phyloP scores from a whole-genome alignment of 345 rosid genomes.

The Clarkia xantiana region DNA sequence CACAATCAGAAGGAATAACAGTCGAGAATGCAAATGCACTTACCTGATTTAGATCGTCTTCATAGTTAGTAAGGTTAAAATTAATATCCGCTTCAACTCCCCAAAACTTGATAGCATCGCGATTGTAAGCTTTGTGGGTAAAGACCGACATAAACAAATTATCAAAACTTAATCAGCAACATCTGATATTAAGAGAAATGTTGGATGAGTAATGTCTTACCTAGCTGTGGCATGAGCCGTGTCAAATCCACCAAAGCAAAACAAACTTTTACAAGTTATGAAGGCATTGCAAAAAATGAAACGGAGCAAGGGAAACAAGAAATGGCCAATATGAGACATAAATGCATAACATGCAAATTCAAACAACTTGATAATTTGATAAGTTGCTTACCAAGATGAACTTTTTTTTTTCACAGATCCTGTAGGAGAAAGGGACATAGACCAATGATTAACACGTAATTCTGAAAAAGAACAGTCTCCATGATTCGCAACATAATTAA shows the following conservation, averaged over 20 bases:
- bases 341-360: not conserved
- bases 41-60: conserved; percentile 78
- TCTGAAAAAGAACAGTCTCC: not conserved
- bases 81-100: no score
- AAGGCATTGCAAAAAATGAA: not conserved
- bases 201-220: conserved; percentile 15
- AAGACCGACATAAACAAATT: not conserved
- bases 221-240: conserved; percentile 97
- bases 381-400: conserved; percentile 59
- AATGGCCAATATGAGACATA: no score
- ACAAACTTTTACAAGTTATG: conserved; percentile 1
- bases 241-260: conserved; percentile 74
- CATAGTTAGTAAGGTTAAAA: conserved; percentile 63
- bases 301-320: conserved; percentile 2
- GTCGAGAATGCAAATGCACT: not conserved
- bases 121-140: conserved; percentile 69
- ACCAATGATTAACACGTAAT: not conserved
- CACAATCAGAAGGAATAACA: no score
- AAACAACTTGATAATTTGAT: conserved; percentile 3
- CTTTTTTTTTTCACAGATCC: conserved; percentile 98
- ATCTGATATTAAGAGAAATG: not conserved
- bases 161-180: not conserved
- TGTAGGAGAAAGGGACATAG: conserved; percentile 15
- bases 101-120: conserved; percentile 93
- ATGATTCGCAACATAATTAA: no score